A percentile compares a stretch with the other conserved stretches of the same genome.
These are phyloP conservation scores for Batrachochytrium dendrobatidis DNA, from an alignment of 371 early-diverging fungal genomes.

Conservation along the genomic window DNA sequence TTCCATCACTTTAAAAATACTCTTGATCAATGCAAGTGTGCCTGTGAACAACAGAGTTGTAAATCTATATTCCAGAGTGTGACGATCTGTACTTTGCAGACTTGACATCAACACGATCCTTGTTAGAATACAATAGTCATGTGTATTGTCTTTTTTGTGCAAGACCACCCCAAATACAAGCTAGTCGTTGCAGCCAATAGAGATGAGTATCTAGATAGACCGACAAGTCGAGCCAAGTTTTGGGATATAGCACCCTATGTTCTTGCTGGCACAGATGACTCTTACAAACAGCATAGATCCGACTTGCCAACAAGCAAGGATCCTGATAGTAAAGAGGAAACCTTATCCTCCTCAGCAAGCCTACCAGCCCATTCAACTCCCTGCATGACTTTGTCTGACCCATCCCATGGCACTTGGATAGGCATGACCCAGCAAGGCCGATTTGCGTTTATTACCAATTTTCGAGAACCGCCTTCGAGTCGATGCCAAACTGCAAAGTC, in stretches of 20 bases:
- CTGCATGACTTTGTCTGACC: neutral
- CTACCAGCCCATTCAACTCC: neutral
- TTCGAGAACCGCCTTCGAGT: slow-evolving; percentile 17
- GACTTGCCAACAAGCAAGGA: neutral
- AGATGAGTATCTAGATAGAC: slow-evolving; percentile 35
- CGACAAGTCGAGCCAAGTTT: slow-evolving; percentile 20
- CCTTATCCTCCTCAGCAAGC: neutral
- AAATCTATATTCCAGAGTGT: too few species aligned
- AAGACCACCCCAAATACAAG: slow-evolving; percentile 13
- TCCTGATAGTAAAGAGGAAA: neutral
- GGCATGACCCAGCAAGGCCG: slow-evolving; percentile 21
- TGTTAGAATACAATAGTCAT: too few species aligned
- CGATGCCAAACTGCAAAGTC: slow-evolving; percentile 13
- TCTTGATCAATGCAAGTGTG: too few species aligned
- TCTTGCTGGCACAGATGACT: slow-evolving; percentile 28
- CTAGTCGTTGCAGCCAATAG: slow-evolving; percentile 30
- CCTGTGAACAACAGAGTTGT: too few species aligned
- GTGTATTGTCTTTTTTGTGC: slow-evolving; percentile 15
- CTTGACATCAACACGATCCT: too few species aligned
- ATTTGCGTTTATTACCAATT: slow-evolving; percentile 33
- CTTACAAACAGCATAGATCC: neutral
- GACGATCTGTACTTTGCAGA: too few species aligned
- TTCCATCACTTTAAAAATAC: too few species aligned
- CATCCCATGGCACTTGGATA: slow-evolving; percentile 27
- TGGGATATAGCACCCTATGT: slow-evolving; percentile 24